Conservation (phyloP, 805 yeast species). For the Kazachstania taianensis region DNA sequence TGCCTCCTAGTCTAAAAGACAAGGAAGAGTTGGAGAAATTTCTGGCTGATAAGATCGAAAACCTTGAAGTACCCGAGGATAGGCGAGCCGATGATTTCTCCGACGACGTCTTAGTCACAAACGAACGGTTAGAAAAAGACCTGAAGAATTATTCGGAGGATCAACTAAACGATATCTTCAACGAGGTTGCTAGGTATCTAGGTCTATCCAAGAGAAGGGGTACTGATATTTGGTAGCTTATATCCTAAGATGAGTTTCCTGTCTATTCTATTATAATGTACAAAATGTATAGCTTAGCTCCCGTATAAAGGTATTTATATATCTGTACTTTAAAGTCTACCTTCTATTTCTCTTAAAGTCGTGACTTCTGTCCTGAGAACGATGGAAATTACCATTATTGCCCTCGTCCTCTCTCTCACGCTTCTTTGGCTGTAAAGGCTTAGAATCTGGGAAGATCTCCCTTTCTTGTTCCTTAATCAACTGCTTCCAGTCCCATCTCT, state of each 20-base stretch:
- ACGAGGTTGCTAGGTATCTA: constrained; percentile 56
- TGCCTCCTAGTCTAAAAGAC: constrained; percentile 54
- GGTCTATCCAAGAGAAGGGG: constrained; percentile 53
- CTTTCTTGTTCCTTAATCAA: constrained; percentile 44
- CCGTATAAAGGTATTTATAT: too few relatives aligned
- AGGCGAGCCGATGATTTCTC: background rate
- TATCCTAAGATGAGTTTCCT: too few relatives aligned
- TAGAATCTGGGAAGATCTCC: constrained; percentile 31
- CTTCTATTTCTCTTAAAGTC: too few relatives aligned
- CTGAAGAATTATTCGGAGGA: constrained; percentile 32
- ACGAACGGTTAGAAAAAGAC: constrained; percentile 24
- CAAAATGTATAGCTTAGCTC: too few relatives aligned
- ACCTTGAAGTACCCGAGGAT: constrained; percentile 29
- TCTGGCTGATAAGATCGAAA: constrained; percentile 40
- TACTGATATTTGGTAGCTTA: constrained; percentile 40
- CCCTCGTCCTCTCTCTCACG: constrained; percentile 5
- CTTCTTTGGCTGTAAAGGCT: constrained; percentile 24
- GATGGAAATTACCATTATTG: too few relatives aligned
- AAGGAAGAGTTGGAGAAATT: constrained; percentile 41
- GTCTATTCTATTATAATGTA: too few relatives aligned
- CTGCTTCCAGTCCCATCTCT: constrained; percentile 65
- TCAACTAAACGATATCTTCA: constrained; percentile 44
- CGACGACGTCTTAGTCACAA: constrained; percentile 13
- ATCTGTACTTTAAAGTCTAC: too few relatives aligned
- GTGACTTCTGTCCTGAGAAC: background rate